phyloP scores from a whole-genome alignment of 2,329 filamentous ascomycete species.

The Colletotrichum neosansevieriae region DNA sequence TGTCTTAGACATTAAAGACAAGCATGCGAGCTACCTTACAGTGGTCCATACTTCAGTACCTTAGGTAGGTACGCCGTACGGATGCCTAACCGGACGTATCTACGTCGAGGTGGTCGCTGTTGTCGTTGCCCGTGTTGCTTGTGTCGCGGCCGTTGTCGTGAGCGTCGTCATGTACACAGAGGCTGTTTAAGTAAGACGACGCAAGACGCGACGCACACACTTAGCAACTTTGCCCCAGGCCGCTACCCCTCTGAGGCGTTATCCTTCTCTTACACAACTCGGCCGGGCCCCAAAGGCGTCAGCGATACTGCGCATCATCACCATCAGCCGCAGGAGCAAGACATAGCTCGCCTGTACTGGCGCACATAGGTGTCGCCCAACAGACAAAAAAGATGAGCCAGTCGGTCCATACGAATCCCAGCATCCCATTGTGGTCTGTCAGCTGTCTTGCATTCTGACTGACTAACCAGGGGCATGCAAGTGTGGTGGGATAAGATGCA shows the following conservation, averaged over 20 bases:
- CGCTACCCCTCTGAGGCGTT: background rate
- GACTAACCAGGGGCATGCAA: conserved; percentile 33
- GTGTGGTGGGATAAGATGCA: conserved; percentile 37
- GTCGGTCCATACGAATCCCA: conserved; percentile 14
- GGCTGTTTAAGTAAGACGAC: conserved; percentile 17
- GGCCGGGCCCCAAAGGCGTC: background rate
- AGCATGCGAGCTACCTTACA: conserved; percentile 4
- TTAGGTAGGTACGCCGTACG: background rate
- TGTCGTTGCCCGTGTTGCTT: background rate
- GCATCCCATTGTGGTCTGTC: conserved; percentile 18
- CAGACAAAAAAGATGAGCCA: background rate
- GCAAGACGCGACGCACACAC: conserved; percentile 25
- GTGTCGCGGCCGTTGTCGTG: conserved; percentile 14
- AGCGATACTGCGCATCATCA: conserved; percentile 6
- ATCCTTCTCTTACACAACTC: background rate
- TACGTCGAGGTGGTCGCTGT: background rate
- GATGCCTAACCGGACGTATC: conserved; percentile 6
- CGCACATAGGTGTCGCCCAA: background rate
- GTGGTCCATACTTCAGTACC: background rate
- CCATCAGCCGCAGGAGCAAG: background rate
- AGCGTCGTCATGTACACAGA: conserved; percentile 11
- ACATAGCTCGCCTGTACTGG: background rate
- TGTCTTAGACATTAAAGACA: conserved; percentile 1
- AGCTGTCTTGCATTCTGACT: conserved; percentile 17
- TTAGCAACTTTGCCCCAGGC: conserved; percentile 20